A percentile compares a stretch with the other conserved stretches of the same genome.
Conservation (phyloP, 2,329 filamentous ascomycete species). For the Penicillium sp. region DNA sequence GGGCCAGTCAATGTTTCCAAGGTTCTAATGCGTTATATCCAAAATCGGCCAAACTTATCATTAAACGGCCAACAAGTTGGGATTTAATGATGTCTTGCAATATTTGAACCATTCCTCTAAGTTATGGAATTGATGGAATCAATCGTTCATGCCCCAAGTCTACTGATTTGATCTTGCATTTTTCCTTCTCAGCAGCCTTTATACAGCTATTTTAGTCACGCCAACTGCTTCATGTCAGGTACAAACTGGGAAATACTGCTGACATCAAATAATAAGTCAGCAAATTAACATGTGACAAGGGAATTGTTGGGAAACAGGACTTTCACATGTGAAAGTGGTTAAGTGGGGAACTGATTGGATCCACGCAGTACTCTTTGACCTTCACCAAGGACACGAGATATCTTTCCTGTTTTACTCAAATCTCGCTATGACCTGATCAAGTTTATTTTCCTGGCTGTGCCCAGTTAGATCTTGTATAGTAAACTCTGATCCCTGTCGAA, state of each 20-base stretch:
- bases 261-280: neutral
- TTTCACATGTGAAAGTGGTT: slow-evolving; percentile 4
- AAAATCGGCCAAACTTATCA: too few relatives aligned
- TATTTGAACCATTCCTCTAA: too few relatives aligned
- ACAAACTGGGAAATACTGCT: neutral
- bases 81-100: too few relatives aligned
- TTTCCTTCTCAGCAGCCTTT: too few relatives aligned
- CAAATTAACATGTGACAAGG: neutral
- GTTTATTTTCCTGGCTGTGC: neutral
- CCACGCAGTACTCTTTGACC: neutral
- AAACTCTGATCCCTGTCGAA: slow-evolving; percentile 1
- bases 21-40: too few relatives aligned
- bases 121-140: too few relatives aligned
- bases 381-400: neutral
- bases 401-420: neutral
- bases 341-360: neutral
- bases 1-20: neutral
- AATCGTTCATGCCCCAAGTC: too few relatives aligned
- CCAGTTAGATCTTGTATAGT: neutral
- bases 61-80: too few relatives aligned
- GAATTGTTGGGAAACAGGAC: slow-evolving; percentile 1
- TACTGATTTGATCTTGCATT: too few relatives aligned
- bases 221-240: neutral
- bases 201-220: neutral
- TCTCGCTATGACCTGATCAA: neutral